Evolutionary conservation across 1,284 basidiomycete species (phyloP), one percentile per base, ranked within the genome.

Genomic region (Moesziomyces parantarcticus): DNA sequence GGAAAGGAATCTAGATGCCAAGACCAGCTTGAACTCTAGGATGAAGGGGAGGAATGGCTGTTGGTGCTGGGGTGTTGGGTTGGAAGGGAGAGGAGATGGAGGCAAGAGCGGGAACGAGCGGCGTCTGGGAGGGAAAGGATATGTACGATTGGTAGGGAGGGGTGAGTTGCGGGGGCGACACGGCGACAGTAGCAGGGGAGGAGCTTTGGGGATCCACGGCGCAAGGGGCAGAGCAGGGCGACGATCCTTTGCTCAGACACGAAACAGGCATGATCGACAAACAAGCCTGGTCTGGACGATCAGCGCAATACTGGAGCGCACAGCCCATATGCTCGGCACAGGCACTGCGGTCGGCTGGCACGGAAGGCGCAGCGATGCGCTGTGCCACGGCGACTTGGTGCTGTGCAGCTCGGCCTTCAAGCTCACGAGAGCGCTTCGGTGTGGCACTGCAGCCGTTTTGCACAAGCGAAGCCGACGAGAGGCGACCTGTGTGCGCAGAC

Each of bases 11-110:
- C n/a, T 39, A 47, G 41, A 39, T 50, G 50, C 53, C 64, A 57
- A 60, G 18, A 32, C 64, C 64, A 53, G 64, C 54, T 60, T 60
- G 63, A 56, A 58, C 14, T 44, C 32, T 52, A 22, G 23, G 45
- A n/a, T 41, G 36, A 42, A 20, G 21, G 26, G 8, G 16, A 6
- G 50, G 52, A 50, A 29, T 48, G 54, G 39, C 40, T 23, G 21
- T 21, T 23, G 20, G 40, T 41, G 55, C 16, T 39, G 20, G 25
- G 32, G 21, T n/a, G 10, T 23, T 25, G 23, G 22, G 16, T 25
- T 46, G n/a, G 25, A 25, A 43, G 9, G 25, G 49, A 29, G 23
- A 49, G 18, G 46, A 22, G 20, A 25, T 34, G 47, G 34, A 50
- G 46, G 39, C 23, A 25, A 20, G 41, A 51, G 29, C 40, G 23